phyloP scores from a whole-genome alignment of 805 yeast species.

The Candida ulmi region DNA sequence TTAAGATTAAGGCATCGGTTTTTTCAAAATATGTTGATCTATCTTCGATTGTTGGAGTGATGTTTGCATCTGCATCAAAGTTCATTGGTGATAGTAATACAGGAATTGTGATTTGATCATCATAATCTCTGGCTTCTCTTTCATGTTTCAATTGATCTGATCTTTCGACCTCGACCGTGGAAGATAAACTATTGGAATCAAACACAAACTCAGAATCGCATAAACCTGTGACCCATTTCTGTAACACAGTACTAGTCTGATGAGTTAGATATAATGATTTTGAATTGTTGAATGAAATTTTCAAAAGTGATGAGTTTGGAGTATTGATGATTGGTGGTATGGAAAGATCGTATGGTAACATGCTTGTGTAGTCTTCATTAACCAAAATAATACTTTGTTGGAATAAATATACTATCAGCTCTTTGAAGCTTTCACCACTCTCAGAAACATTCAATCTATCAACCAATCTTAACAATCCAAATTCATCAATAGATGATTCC shows the following conservation, averaged over 20 bases:
- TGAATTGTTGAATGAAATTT: constrained; percentile 13
- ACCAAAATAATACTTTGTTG: constrained; percentile 18
- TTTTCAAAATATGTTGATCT: constrained; percentile 6
- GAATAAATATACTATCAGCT: constrained; percentile 30
- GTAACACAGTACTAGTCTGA: constrained; percentile 25
- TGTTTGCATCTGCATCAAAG: constrained; percentile 7
- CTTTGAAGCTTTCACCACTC: constrained; percentile 21
- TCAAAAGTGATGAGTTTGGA: constrained; percentile 18
- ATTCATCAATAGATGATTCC: constrained; percentile 25
- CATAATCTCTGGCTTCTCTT: not conserved
- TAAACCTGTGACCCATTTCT: constrained; percentile 37
- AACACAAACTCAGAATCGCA: constrained; percentile 28
- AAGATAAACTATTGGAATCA: constrained; percentile 24
- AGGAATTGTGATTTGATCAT: constrained; percentile 15
- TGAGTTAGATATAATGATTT: constrained; percentile 20
- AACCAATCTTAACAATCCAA: constrained; percentile 31
- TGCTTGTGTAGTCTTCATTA: constrained; percentile 4
- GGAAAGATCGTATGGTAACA: constrained; percentile 3
- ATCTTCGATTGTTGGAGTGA: constrained; percentile 1
- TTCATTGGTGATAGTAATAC: constrained; percentile 19
- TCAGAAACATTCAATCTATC: constrained; percentile 28
- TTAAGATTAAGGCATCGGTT: constrained; percentile 10
- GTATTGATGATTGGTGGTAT: constrained; percentile 12
- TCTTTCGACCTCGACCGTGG: constrained; percentile 23
- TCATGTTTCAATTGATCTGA: constrained; percentile 3